Conservation (phyloP, 495 filamentous ascomycete genomes). For the Hyaloscypha finlandica region DNA sequence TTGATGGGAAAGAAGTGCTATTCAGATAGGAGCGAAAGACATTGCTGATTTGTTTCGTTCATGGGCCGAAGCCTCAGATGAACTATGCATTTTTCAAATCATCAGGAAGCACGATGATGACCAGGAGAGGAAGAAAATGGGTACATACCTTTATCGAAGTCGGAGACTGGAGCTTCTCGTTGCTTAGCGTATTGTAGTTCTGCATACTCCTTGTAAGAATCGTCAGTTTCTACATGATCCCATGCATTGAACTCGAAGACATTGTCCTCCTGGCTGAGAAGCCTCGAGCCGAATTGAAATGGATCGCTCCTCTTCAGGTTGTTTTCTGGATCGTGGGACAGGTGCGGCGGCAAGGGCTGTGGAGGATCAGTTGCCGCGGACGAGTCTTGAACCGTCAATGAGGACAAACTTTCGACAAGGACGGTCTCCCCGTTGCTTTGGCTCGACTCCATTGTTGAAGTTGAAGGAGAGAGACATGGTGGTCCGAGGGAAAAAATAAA, state of each 20-base stretch:
- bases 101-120: slow-evolving; percentile 42
- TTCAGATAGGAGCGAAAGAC: slow-evolving; percentile 71
- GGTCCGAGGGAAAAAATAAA: not conserved
- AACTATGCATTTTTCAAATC: slow-evolving; percentile 63
- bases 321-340: slow-evolving; percentile 56
- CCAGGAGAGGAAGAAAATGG: slow-evolving; percentile 13
- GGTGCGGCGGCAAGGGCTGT: slow-evolving; percentile 44
- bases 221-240: slow-evolving; percentile 93
- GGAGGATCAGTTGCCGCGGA: slow-evolving; percentile 21
- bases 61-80: slow-evolving; percentile 56
- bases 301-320: slow-evolving; percentile 84
- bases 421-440: slow-evolving; percentile 18
- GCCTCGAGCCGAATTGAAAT: slow-evolving; percentile 92
- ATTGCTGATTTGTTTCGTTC: slow-evolving; percentile 50
- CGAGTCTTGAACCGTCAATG: slow-evolving; percentile 21
- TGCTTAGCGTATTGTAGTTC: slow-evolving; percentile 80
- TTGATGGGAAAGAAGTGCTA: slow-evolving; percentile 9
- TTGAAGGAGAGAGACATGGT: not conserved
- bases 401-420: slow-evolving; percentile 19
- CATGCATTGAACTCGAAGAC: slow-evolving; percentile 97
- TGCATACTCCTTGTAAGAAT: slow-evolving; percentile 78
- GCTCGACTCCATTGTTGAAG: slow-evolving; percentile 23
- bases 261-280: slow-evolving; percentile 77
- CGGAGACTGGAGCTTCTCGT: slow-evolving; percentile 76
- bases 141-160: slow-evolving; percentile 74